Percentiles rank a stretch among this genome's conserved stretches.
These are phyloP conservation scores for Logfia minima DNA, from an alignment of 129 eudicot genomes.

Conservation along the genomic window DNA sequence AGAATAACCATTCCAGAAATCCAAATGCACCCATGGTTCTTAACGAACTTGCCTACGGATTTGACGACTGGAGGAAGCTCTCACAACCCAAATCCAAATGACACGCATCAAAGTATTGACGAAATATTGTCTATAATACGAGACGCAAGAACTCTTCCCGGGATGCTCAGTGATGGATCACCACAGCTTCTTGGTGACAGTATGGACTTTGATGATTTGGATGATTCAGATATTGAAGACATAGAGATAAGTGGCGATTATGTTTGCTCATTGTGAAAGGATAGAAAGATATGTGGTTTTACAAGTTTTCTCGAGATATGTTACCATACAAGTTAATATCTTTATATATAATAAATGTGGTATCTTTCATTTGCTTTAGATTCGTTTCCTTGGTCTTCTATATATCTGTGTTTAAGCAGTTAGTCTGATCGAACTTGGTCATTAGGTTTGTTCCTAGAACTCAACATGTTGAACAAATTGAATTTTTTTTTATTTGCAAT, in stretches of 20 bases:
- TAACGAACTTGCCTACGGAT: slow-evolving; percentile 67
- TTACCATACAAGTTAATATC: not conserved
- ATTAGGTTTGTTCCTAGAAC: not conserved
- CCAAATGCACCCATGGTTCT: slow-evolving; percentile 62
- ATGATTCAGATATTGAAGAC: slow-evolving; percentile 58
- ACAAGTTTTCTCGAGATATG: not conserved
- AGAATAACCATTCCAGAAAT: slow-evolving; percentile 65
- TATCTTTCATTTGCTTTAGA: not conserved
- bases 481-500: not conserved
- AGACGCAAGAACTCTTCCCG: slow-evolving; percentile 52
- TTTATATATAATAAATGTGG: not conserved
- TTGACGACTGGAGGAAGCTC: slow-evolving; percentile 50
- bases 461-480: not conserved
- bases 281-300: not conserved
- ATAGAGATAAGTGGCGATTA: slow-evolving; percentile 57
- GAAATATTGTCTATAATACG: slow-evolving; percentile 56
- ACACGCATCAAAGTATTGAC: slow-evolving; percentile 44
- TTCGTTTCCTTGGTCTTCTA: not conserved
- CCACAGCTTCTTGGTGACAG: slow-evolving; percentile 43
- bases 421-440: not conserved
- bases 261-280: slow-evolving; percentile 39
- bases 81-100: slow-evolving; percentile 32
- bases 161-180: slow-evolving; percentile 25
- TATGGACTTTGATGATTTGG: slow-evolving; percentile 67
- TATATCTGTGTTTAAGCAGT: not conserved